phyloP scores from a whole-genome alignment of 768 basidiomycete genomes.

The Steccherinum ochraceum region DNA sequence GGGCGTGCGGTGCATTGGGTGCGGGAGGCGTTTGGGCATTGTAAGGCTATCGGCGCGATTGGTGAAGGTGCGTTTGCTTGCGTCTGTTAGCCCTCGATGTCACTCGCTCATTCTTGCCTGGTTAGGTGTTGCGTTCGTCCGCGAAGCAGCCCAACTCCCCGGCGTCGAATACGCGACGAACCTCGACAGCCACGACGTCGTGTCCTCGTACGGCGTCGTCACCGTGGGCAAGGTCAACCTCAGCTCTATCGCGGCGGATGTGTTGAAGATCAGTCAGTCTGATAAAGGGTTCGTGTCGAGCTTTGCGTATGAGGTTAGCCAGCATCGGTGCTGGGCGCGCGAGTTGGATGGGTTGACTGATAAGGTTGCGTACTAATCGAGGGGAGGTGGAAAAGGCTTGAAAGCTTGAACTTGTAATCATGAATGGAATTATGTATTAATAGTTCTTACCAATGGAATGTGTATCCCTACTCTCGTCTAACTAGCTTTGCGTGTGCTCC shows the following conservation, averaged over 20 bases:
- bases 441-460: no score
- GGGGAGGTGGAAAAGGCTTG: background rate
- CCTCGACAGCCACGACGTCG: constrained; percentile 32
- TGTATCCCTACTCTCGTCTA: no score
- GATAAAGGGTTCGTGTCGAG: constrained; percentile 49
- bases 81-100: background rate
- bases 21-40: constrained; percentile 82
- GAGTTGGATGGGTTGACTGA: constrained; percentile 51
- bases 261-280: constrained; percentile 34
- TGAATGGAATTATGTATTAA: no score
- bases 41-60: constrained; percentile 74
- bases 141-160: constrained; percentile 38
- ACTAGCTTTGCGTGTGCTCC: no score
- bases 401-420: background rate
- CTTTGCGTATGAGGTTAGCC: constrained; percentile 58
- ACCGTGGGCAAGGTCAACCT: constrained; percentile 48
- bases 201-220: constrained; percentile 55
- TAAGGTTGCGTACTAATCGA: constrained; percentile 41
- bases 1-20: constrained; percentile 80
- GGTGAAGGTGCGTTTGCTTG: constrained; percentile 46
- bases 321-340: constrained; percentile 59
- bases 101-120: constrained; percentile 1
- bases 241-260: constrained; percentile 33
- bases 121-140: constrained; percentile 45
- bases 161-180: constrained; percentile 35